Evolutionary conservation across 2,329 filamentous ascomycete genomes (phyloP).

Genomic region (Trichoderma polysporum): DNA sequence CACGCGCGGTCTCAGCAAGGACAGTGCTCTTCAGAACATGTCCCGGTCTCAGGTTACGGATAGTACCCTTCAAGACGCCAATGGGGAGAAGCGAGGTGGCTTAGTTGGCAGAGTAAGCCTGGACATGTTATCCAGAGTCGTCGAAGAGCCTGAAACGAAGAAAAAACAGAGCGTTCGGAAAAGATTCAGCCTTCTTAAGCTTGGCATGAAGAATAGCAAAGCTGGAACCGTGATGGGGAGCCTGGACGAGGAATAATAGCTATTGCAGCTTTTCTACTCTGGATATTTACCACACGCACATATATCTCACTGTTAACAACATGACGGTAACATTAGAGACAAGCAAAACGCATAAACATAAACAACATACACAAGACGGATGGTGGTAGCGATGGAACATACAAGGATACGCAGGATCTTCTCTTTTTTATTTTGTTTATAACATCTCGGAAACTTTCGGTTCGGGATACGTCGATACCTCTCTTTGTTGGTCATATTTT

Average conservation of each 20-base stretch:
- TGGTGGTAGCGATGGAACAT: background rate
- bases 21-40: conserved; percentile 38
- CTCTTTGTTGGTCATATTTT: background rate
- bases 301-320: background rate
- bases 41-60: conserved; percentile 43
- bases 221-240: conserved; percentile 52
- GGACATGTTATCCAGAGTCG: conserved; percentile 29
- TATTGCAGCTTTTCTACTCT: background rate
- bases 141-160: conserved; percentile 36
- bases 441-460: conserved; percentile 6
- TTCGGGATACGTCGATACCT: background rate
- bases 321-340: background rate
- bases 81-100: conserved; percentile 25
- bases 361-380: background rate
- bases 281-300: background rate
- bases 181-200: conserved; percentile 73
- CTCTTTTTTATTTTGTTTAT: background rate
- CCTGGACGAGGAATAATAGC: conserved; percentile 53
- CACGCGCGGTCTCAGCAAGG: conserved; percentile 35
- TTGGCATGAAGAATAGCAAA: conserved; percentile 68
- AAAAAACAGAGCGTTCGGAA: conserved; percentile 70
- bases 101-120: conserved; percentile 31
- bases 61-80: conserved; percentile 27
- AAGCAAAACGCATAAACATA: background rate
- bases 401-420: conserved; percentile 18